phyloP scores from a whole-genome alignment of 2,329 filamentous ascomycete genomes.

The Pseudocercospora fuligena region DNA sequence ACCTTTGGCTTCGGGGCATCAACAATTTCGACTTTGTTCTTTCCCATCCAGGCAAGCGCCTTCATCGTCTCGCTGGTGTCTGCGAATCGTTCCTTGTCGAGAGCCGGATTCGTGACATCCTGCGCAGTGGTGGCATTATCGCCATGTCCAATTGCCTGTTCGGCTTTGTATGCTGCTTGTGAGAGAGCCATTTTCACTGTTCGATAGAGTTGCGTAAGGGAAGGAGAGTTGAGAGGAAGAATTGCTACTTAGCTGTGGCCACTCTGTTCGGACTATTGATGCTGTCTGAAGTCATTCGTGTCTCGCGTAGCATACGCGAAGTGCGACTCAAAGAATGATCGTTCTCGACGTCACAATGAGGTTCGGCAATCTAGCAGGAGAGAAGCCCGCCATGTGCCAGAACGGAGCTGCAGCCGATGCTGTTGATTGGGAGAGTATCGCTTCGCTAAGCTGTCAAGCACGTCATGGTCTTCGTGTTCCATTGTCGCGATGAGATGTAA shows the following conservation, averaged over 20 bases:
- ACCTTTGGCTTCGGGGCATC: conserved; percentile 73
- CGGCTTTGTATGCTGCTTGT: conserved; percentile 69
- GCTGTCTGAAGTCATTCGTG: not conserved
- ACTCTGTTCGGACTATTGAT: not conserved
- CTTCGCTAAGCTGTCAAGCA: not conserved
- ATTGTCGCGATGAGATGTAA: not conserved
- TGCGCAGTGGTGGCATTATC: conserved; percentile 69
- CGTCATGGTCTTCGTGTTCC: not conserved
- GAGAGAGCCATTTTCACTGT: conserved; percentile 50
- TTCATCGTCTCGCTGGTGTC: conserved; percentile 68
- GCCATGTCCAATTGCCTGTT: conserved; percentile 71
- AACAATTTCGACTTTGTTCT: conserved; percentile 74
- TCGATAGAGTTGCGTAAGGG: not conserved
- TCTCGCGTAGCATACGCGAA: not conserved
- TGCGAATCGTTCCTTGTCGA: conserved; percentile 55
- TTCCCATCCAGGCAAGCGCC: conserved; percentile 80
- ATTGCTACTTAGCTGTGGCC: not conserved
- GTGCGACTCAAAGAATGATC: not conserved
- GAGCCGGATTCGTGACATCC: conserved; percentile 69
- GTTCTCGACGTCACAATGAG: conserved; percentile 7
- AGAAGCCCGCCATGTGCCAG: not conserved
- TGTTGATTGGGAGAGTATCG: not conserved
- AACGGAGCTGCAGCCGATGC: not conserved
- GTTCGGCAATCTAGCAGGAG: not conserved
- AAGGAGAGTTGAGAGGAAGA: not conserved